phyloP scores from a whole-genome alignment of 2,329 filamentous ascomycete genomes.

The Botrytis medusae region DNA sequence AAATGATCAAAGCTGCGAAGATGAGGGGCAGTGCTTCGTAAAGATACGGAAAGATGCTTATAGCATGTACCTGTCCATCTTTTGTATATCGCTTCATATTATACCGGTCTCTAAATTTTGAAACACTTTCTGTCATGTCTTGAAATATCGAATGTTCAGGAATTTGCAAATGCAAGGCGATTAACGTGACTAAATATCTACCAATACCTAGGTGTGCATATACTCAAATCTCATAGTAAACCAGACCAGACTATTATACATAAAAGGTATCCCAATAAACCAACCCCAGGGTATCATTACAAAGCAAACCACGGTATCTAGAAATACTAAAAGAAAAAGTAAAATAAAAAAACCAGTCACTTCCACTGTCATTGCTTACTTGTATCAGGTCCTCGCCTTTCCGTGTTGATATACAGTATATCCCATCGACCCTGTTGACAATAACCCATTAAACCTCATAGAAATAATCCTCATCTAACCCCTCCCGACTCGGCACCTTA shows the following conservation, averaged over 20 bases:
- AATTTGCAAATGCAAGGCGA: background rate
- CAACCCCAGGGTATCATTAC: conserved; percentile 18
- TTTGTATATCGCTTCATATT: background rate
- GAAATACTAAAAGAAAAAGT: background rate
- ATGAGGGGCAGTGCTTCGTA: background rate
- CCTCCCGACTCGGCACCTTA: conserved; percentile 76
- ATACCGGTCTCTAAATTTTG: background rate
- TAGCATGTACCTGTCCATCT: background rate
- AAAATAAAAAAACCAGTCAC: background rate
- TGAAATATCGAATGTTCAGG: background rate
- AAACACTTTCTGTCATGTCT: background rate
- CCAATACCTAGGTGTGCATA: background rate
- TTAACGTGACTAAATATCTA: background rate
- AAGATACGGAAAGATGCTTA: background rate
- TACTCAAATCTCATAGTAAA: background rate
- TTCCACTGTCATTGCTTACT: background rate
- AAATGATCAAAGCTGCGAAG: background rate
- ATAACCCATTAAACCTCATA: conserved; percentile 54
- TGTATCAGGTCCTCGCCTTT: background rate
- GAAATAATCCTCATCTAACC: conserved; percentile 89
- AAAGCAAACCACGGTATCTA: background rate
- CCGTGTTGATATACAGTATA: background rate
- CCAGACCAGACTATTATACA: background rate
- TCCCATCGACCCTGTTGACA: too few species aligned
- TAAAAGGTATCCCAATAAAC: background rate